These are phyloP conservation scores for Trametes cubensis DNA, from an alignment of 768 basidiomycete species.

Conservation along the genomic window DNA sequence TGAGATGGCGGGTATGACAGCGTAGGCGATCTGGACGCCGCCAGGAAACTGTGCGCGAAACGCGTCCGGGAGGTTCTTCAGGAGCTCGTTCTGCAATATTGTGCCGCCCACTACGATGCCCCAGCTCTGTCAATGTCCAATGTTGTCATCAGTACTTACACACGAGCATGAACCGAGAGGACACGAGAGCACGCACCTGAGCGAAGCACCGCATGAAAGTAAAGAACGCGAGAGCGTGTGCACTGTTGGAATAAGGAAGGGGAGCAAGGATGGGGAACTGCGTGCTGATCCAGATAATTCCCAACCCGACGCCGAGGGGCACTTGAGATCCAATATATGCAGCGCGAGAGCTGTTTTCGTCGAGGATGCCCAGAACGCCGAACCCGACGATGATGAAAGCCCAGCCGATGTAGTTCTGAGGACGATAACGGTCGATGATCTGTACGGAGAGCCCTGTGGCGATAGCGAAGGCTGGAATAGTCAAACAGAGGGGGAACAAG, in stretches of 20 bases:
- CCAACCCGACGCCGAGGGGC: slow-evolving; percentile 14
- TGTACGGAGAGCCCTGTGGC: slow-evolving; percentile 37
- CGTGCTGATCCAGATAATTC: slow-evolving; percentile 3
- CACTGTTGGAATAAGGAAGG: slow-evolving; percentile 8
- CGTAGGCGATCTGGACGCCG: slow-evolving; percentile 31
- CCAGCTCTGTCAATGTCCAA: slow-evolving; percentile 28
- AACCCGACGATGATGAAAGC: slow-evolving; percentile 13
- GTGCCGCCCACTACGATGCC: slow-evolving; percentile 41
- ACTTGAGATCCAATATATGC: slow-evolving; percentile 34
- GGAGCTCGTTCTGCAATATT: slow-evolving; percentile 41
- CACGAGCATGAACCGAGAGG: neutral
- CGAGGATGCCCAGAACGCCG: slow-evolving; percentile 31
- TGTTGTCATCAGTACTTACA: neutral
- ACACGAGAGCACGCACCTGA: neutral
- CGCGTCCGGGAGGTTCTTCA: slow-evolving; percentile 29
- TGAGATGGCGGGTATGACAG: slow-evolving; percentile 45
- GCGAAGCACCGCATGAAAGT: slow-evolving; percentile 19
- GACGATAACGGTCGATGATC: slow-evolving; percentile 37
- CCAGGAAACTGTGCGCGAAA: slow-evolving; percentile 30
- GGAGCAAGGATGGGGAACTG: slow-evolving; percentile 37
- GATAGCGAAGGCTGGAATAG: slow-evolving; percentile 42
- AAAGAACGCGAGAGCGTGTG: slow-evolving; percentile 39
- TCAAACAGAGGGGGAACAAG: slow-evolving; percentile 37
- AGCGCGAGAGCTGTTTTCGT: slow-evolving; percentile 20
- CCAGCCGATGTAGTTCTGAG: slow-evolving; percentile 31